phyloP scores from a whole-genome alignment of 768 basidiomycete species.

The Lentinula guzmanii region DNA sequence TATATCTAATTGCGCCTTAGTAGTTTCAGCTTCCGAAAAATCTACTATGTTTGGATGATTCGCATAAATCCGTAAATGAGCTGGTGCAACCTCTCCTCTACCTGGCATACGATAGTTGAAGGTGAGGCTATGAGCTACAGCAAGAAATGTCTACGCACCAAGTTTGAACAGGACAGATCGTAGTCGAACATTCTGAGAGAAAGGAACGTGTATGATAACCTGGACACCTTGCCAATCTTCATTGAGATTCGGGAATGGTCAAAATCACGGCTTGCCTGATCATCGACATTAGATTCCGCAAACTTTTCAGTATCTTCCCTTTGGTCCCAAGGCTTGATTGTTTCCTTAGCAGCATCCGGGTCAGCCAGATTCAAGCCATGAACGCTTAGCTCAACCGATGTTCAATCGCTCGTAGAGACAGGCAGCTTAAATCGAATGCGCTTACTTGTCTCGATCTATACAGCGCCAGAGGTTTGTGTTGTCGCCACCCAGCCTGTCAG shows the following conservation, averaged over 20 bases:
- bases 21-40: slow-evolving; percentile 65
- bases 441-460: slow-evolving; percentile 67
- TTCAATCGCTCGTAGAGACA: neutral
- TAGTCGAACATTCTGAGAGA: slow-evolving; percentile 71
- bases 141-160: slow-evolving; percentile 37
- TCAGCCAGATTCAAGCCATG: slow-evolving; percentile 74
- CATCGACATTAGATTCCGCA: slow-evolving; percentile 78
- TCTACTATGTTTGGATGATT: slow-evolving; percentile 74
- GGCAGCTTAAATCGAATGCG: neutral
- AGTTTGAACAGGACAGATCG: slow-evolving; percentile 72
- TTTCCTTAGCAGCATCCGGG: slow-evolving; percentile 71
- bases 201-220: slow-evolving; percentile 81
- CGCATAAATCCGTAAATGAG: slow-evolving; percentile 68
- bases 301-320: slow-evolving; percentile 61
- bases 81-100: slow-evolving; percentile 71
- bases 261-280: slow-evolving; percentile 48
- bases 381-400: slow-evolving; percentile 44
- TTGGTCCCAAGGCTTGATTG: slow-evolving; percentile 81
- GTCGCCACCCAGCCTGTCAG: slow-evolving; percentile 41
- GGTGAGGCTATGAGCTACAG: slow-evolving; percentile 1
- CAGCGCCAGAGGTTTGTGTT: slow-evolving; percentile 49
- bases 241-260: neutral
- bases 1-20: slow-evolving; percentile 67
- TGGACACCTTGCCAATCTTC: slow-evolving; percentile 21
- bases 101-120: slow-evolving; percentile 31